phyloP scores from a whole-genome alignment of 805 yeast species.

The Yamadazyma olivae region DNA sequence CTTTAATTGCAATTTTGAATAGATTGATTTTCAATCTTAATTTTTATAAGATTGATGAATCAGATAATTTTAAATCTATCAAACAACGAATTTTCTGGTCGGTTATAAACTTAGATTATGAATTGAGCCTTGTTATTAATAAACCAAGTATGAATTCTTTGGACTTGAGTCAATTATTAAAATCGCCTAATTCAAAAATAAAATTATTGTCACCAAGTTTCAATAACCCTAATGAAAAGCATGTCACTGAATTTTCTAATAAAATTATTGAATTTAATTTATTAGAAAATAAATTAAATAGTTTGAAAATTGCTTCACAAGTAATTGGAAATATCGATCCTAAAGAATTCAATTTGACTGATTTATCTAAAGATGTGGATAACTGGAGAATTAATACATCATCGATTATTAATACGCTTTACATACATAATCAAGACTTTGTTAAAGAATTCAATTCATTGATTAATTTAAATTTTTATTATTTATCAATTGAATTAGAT shows the following conservation, averaged over 20 bases:
- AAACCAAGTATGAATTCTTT: slow-evolving; percentile 35
- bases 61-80: neutral
- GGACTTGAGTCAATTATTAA: slow-evolving; percentile 1
- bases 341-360: neutral
- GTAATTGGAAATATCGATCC: slow-evolving; percentile 1
- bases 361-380: slow-evolving; percentile 30
- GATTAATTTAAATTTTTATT: slow-evolving; percentile 37
- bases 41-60: slow-evolving; percentile 14
- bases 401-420: slow-evolving; percentile 24
- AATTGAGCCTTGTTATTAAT: slow-evolving; percentile 29
- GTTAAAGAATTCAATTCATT: slow-evolving; percentile 32
- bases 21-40: slow-evolving; percentile 23
- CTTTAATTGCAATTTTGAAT: slow-evolving; percentile 31
- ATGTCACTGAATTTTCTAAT: slow-evolving; percentile 12
- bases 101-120: slow-evolving; percentile 36
- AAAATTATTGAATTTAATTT: slow-evolving; percentile 18
- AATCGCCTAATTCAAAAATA: slow-evolving; percentile 3
- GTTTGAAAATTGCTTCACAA: slow-evolving; percentile 3
- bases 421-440: slow-evolving; percentile 18
- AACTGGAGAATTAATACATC: slow-evolving; percentile 33
- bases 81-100: slow-evolving; percentile 32
- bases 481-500: slow-evolving; percentile 38
- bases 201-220: neutral
- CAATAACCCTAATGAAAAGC: neutral
- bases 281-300: slow-evolving; percentile 24